Evolutionary conservation across 768 basidiomycete genomes (phyloP), one percentile per base, ranked within the genome.

Genomic region (Suillus discolor): DNA sequence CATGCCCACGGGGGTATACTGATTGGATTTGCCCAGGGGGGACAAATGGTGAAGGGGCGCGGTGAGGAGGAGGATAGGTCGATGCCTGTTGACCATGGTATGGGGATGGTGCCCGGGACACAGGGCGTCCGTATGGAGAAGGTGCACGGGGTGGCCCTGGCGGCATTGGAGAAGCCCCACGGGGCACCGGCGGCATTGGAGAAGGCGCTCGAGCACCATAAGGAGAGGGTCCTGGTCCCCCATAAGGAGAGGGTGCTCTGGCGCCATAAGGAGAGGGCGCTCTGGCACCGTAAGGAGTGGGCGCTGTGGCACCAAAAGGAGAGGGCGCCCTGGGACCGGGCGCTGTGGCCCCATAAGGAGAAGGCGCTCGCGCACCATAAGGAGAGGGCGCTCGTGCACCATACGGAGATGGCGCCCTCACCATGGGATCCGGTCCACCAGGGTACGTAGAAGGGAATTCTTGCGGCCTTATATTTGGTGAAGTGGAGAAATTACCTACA

Each of bases 1-100:
- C 75, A 75, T 87, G 88, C 2, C 86, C 85, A 4, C 80, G 75
- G 57, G 89, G 85, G 72, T 89, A 89, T n/a, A 83, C 77, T 36
- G 69, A 57, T 25, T 45, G 67, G 49, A 62, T 16, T n/a, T 68
- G 70, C 15, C 61, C 63, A 64, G 77, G 68, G 36, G 70, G 69
- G 28, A 62, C 62, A 64, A 72, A 77, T 18, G 74, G 76, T 45
- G 76, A 76, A 39, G 71, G 75, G 36, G 70, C 75, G 15, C 75
- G 68, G 47, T 73, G 71, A 36, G 54, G 54, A n/a, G 59, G 39
- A 20, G 57, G 59, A 28, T 60, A 60, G 11, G 59, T 41, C 25
- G 59, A 25, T 31, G 57, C 12, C 28, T 38, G 65, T n/a, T 42
- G 65, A 62, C 41, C 59, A 60, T 60, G 18, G 65, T 74, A 78